Evolutionary conservation across 352 stramenopile genomes (phyloP).

Genomic region (Phytophthora citrophthora): DNA sequence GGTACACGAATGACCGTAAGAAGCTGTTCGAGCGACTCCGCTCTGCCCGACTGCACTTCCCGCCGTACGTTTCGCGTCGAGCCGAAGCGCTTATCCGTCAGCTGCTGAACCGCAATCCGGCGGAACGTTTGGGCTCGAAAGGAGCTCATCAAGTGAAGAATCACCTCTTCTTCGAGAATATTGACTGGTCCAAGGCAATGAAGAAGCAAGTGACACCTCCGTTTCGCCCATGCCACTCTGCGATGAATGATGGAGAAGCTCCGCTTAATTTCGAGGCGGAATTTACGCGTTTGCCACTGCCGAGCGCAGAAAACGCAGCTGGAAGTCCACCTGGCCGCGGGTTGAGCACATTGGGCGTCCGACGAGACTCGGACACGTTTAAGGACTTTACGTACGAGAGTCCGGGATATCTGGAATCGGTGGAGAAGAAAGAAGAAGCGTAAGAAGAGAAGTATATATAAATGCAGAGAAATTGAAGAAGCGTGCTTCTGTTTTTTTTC

Average conservation of each 20-base stretch:
- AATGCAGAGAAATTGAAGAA: conserved; percentile 30
- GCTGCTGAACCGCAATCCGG: conserved; percentile 81
- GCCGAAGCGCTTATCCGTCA: conserved; percentile 81
- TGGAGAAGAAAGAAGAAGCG: conserved; percentile 43
- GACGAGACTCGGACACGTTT: conserved; percentile 78
- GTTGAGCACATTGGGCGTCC: conserved; percentile 20
- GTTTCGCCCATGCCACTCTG: conserved; percentile 79
- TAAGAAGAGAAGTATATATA: conserved; percentile 26
- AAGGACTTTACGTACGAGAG: conserved; percentile 85
- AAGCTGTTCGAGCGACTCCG: conserved; percentile 89
- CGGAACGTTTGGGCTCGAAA: conserved; percentile 70
- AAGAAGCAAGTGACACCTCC: conserved; percentile 70
- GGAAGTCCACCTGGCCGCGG: conserved; percentile 20
- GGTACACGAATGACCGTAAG: conserved; percentile 91
- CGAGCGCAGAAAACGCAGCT: conserved; percentile 57
- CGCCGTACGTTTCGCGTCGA: conserved; percentile 80
- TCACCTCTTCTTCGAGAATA: conserved; percentile 80
- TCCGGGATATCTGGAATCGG: conserved; percentile 64
- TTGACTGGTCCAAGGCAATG: conserved; percentile 72
- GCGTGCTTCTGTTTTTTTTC: not conserved
- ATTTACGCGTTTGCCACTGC: conserved; percentile 86
- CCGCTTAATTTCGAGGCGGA: conserved; percentile 88
- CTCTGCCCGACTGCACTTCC: conserved; percentile 82
- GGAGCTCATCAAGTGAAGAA: conserved; percentile 73
- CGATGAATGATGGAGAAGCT: conserved; percentile 74